Conservation (phyloP, 225 moss, liverwort and hornwort species). For the Lunularia cruciata region DNA sequence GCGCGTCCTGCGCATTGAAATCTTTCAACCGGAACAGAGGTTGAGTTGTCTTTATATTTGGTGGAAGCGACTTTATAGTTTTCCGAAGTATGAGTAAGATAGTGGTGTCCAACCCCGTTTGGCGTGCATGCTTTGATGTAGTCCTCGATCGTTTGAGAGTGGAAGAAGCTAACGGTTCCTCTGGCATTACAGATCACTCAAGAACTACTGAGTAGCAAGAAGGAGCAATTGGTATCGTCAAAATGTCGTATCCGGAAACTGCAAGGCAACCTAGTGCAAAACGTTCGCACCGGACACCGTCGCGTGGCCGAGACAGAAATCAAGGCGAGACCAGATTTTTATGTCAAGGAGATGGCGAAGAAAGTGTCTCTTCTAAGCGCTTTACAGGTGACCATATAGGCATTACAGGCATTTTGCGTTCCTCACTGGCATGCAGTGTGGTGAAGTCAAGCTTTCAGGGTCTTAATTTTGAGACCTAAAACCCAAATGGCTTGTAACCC, state of each 20-base stretch:
- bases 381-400: constrained; percentile 24
- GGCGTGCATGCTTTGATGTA: too few species aligned
- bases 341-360: constrained; percentile 24
- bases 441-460: too few species aligned
- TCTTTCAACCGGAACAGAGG: too few species aligned
- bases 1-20: too few species aligned
- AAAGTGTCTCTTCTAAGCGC: constrained; percentile 12
- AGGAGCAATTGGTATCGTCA: constrained; percentile 3
- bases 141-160: too few species aligned
- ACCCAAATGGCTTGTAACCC: too few species aligned
- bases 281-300: constrained; percentile 13
- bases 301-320: constrained; percentile 12
- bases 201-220: constrained; percentile 9
- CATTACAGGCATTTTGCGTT: not conserved
- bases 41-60: too few species aligned
- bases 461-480: too few species aligned
- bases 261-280: constrained; percentile 21
- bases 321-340: constrained; percentile 4
- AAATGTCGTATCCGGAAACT: not conserved
- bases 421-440: too few species aligned
- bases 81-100: too few species aligned
- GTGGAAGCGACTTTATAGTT: too few species aligned
- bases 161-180: not conserved
- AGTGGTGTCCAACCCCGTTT: too few species aligned
- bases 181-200: constrained; percentile 4